These are phyloP conservation scores for Vitis hybrid DNA, from an alignment of 177 flowering plant species.

Conservation along the genomic window DNA sequence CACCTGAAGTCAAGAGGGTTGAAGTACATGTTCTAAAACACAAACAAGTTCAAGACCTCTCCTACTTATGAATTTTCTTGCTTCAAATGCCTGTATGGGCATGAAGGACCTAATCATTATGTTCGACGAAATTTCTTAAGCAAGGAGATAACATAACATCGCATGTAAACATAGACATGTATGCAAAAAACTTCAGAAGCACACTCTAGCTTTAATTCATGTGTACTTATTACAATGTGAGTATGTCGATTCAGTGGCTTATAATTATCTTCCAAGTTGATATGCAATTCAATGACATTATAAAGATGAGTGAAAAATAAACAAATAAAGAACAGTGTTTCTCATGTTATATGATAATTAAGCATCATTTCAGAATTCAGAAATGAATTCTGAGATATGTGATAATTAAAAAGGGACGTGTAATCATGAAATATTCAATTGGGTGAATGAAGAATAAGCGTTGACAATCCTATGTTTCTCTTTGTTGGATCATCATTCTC, in stretches of 20 bases:
- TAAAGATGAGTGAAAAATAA: neutral
- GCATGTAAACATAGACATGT: too few relatives aligned
- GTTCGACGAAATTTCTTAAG: too few relatives aligned
- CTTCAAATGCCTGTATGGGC: too few relatives aligned
- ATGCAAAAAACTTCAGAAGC: too few relatives aligned
- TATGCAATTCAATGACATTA: neutral
- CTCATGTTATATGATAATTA: neutral
- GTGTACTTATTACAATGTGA: neutral
- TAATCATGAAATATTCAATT: constrained; percentile 3
- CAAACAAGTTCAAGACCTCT: too few relatives aligned
- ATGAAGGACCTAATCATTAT: too few relatives aligned
- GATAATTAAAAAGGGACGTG: neutral
- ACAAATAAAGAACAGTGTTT: neutral
- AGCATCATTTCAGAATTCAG: neutral
- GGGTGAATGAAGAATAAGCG: neutral
- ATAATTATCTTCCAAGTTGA: neutral
- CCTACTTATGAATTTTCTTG: too few relatives aligned
- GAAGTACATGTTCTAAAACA: too few relatives aligned
- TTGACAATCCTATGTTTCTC: neutral
- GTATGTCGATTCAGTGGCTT: neutral
- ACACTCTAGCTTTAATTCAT: neutral
- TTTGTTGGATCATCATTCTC: neutral
- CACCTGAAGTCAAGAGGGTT: too few relatives aligned
- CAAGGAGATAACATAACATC: too few relatives aligned
- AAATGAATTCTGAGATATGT: neutral